Base-by-base conservation (phyloP, 2,329 filamentous ascomycete genomes). In the Fusarium scirpi region DNA sequence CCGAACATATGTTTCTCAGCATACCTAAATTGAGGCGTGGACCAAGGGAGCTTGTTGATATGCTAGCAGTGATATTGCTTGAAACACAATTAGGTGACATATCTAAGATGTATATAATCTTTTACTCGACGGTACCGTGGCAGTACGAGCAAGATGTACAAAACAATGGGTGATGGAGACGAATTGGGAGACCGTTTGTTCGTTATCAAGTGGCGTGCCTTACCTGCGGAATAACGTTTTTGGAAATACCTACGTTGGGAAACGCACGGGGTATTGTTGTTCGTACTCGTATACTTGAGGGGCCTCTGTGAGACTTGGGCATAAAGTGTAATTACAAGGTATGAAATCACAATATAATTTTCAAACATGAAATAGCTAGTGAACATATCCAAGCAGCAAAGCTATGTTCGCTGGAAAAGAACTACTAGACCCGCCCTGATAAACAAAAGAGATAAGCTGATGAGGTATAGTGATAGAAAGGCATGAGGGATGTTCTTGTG, bases 121-220 rank as follows among this genome's bases (percentile, higher is more conserved):
- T 24, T 15, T 18, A 29, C 13, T 29, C 13, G 9, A 29, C 22
- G 13, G 18, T n/a, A 27, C n/a, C 18, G 32, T n/a, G 12, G 6
- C n/a, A 22, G 16, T 22, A 43, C 13, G 32, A 15, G 16, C 32
- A 27, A n/a, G 20, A 3, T 6, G 18, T 5, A 27, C 15, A 53
- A 25, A 24, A 12, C 6, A 24, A 20, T 11, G 18, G 32, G 22
- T 24, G 11, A 27, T 20, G 22, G 12, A 20, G 12, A 20, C 22
- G 6, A 52, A 44, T 13, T 15, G 25, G 22, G 58, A 27, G 56
- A 45, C 34, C 57, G 62, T 10, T 52, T 56, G 34, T 48, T 67
- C 34, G 53, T 70, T 49, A 55, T 44, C 20, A 61, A 55, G 32
- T 67, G 59, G 69, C 47, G 62, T 38, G 30, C 48, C 34, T 22